Conservation (phyloP, 345 rosid species). For the Kandelia obovata region DNA sequence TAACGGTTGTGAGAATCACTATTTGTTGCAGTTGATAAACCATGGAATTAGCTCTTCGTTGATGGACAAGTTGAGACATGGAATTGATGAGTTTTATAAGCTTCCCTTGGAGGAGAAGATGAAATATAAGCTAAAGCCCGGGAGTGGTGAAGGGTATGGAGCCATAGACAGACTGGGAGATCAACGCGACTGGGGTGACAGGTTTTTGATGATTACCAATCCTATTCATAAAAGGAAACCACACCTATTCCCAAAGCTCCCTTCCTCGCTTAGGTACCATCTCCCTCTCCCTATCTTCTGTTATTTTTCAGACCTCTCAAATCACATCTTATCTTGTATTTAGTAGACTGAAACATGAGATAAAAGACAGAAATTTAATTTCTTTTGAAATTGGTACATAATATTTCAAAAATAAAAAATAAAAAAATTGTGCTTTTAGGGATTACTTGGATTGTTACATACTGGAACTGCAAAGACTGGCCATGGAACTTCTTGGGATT, state of each 20-base stretch:
- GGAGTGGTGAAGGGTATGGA: constrained; percentile 31
- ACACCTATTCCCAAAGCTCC: constrained; percentile 44
- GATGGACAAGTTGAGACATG: constrained; percentile 19
- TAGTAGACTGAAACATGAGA: too few relatives aligned
- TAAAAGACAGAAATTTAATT: too few relatives aligned
- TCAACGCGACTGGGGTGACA: constrained; percentile 25
- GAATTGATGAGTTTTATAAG: constrained; percentile 24
- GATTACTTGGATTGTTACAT: constrained; percentile 27
- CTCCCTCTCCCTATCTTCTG: neutral
- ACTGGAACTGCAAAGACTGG: constrained; percentile 25
- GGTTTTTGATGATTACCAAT: constrained; percentile 22
- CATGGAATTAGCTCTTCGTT: constrained; percentile 27
- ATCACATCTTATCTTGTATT: neutral
- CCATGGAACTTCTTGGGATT: constrained; percentile 25
- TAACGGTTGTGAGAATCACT: neutral
- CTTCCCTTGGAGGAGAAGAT: constrained; percentile 36
- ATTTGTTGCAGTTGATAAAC: constrained; percentile 30
- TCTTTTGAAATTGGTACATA: neutral
- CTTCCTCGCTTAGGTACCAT: constrained; percentile 35
- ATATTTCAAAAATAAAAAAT: neutral
- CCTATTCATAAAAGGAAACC: constrained; percentile 27
- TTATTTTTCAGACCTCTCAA: neutral
- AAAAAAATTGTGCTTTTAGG: constrained; percentile 14
- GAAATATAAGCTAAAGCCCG: constrained; percentile 23
- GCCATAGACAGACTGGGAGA: neutral